Evolutionary conservation across 768 basidiomycete species (phyloP), one percentile per base, ranked within the genome.

Genomic region (Psilocybe subaeruginosa): DNA sequence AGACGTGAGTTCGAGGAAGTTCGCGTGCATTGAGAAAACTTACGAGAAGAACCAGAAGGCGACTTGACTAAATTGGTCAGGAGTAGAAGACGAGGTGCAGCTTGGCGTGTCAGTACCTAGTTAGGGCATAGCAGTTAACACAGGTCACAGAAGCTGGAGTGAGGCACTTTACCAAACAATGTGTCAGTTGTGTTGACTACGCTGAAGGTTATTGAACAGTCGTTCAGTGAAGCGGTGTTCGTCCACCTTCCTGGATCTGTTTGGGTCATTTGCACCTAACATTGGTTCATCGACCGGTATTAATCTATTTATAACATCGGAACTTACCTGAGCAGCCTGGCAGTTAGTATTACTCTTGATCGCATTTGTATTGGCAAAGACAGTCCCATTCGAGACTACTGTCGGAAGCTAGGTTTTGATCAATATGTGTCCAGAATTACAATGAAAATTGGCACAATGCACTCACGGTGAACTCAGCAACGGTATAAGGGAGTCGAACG

Each of bases 21-120:
- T 39, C 11, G 3, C 9, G 14, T n/a, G 2, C 8, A 17, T n/a
- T 16, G 11, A 48, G n/a, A 3, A 19, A 29, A 50, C 68, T 37
- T 23, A 71, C 71, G 68, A 76, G 80, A 85, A 85, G 69, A 85
- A 83, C 86, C 85, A 87, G 67, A 86, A 85, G 19, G 84, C 74
- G 16, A 83, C 76, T 0, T 85, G 84, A 14, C 71, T 76, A 43
- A 83, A 83, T 46, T 80, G 72, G 9, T 70, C 65, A 3, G 74
- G 72, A 8, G 33, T 4, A n/a, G 68, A 60, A 17, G 58, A 5
- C 29, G 66, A 46, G 17, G 45, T 67, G 48, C 79, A 80, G 23
- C 52, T 62, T 2, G 72, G 67, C 8, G 68, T 59, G 62, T 75
- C 73, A 27, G 73, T 65, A 46, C 75, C 77, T 78, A 54, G 35